Evolutionary conservation across 305 asterid species (phyloP), one percentile per base, ranked within the genome.

Genomic region (Andrographis paniculata): DNA sequence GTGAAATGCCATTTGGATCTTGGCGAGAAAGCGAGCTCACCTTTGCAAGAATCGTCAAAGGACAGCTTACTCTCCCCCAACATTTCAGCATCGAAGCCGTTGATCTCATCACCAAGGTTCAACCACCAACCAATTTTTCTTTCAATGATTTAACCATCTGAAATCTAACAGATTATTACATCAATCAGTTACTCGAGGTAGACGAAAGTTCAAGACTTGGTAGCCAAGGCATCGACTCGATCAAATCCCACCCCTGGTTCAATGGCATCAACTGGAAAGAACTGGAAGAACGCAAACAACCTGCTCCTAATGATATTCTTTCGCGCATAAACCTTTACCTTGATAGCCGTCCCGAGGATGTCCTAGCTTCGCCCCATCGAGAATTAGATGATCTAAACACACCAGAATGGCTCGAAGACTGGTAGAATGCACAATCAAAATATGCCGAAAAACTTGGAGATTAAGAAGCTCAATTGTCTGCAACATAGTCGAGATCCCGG

Each of bases 21-120:
- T 85, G 97, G 97, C 75, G 97, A 74, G 94, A 78, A 51, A 85
- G 86, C 60, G 95, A 89, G 67, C 88, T 89, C 64, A 82, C 93
- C 10, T 82, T 72, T 46, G 91, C 93, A 39, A 75, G 93, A 72
- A 76, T 85, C 36, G 95, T 86, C 23, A 85, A 72, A 70, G 91
- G 94, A 41, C 95, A 77, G 67, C 73, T 85, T 38, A 74, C 85
- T 45, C 82, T 85, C 60, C 93, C 97, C 18, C 71, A 76, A 33
- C 60, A 58, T 21, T 78, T 82, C 56, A 82, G 88, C 74, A 57
- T 52, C 24, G 74, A 76, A 52, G 93, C 89, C 57, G 73, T 68
- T 59, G 94, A 88, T 71, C 88, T 88, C 69, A 71, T 85, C 39
- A 79, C 76, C 11, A 82, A 84, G 97, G 97, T 82, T 59, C 57